Conservation (phyloP, 1,284 basidiomycete species). For the Microbotryum intermedium region DNA sequence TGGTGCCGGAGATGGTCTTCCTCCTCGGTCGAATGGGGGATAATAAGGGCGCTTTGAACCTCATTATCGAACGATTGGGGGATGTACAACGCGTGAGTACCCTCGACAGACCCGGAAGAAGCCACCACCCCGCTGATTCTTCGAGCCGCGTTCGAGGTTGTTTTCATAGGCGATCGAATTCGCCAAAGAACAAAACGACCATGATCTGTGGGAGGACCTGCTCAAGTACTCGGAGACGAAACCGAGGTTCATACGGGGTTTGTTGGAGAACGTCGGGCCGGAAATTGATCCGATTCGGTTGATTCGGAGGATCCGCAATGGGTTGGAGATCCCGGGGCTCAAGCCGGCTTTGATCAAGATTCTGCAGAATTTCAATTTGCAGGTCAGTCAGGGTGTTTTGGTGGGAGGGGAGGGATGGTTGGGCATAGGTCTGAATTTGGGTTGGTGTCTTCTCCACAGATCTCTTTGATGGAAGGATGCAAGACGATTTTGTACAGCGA, state of each 20-base stretch:
- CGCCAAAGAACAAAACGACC: conserved; percentile 92
- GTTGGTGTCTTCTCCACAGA: conserved; percentile 43
- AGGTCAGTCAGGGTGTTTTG: conserved; percentile 37
- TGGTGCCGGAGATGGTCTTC: conserved; percentile 96
- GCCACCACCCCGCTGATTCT: neutral
- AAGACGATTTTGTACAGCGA: conserved; percentile 77
- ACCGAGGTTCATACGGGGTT: conserved; percentile 87
- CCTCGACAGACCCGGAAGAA: neutral
- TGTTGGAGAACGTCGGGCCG: conserved; percentile 85
- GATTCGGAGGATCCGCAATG: conserved; percentile 88
- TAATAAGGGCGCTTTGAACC: conserved; percentile 83
- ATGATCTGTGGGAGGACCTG: conserved; percentile 96
- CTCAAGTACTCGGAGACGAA: conserved; percentile 87
- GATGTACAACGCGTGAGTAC: conserved; percentile 71
- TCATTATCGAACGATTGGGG: conserved; percentile 90
- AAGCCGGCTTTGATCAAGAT: conserved; percentile 94
- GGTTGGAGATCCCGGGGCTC: conserved; percentile 88
- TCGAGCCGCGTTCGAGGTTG: too few relatives aligned
- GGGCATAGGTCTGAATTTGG: neutral
- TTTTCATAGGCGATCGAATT: conserved; percentile 68
- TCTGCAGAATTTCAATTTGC: conserved; percentile 84
- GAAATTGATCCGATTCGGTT: conserved; percentile 88
- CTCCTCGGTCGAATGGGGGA: conserved; percentile 94
- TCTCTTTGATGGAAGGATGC: conserved; percentile 81
- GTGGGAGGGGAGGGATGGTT: too few relatives aligned